Evolutionary conservation across 305 asterid species (phyloP).

Genomic region (Fraxinus platypoda): DNA sequence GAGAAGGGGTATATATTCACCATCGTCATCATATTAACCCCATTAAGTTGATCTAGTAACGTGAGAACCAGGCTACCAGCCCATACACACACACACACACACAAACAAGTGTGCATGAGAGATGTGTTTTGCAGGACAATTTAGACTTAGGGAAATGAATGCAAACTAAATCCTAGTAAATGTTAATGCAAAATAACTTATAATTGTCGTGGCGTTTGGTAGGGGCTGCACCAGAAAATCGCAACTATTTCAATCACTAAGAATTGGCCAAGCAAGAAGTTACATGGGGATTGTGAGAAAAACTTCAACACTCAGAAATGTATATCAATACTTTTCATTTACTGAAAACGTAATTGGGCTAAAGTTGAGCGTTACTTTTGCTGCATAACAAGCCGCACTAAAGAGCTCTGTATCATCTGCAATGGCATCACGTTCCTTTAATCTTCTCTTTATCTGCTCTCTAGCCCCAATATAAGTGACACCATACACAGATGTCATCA

Average conservation of each 20-base stretch:
- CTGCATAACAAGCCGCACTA: slow-evolving; percentile 81
- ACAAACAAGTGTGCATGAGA: neutral
- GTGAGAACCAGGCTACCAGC: neutral
- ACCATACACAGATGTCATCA: slow-evolving; percentile 93
- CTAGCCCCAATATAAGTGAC: slow-evolving; percentile 86
- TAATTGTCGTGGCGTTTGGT: neutral
- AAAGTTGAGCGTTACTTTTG: slow-evolving; percentile 52
- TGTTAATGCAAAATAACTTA: neutral
- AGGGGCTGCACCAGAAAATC: slow-evolving; percentile 12
- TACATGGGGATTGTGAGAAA: neutral
- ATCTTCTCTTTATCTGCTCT: slow-evolving; percentile 72
- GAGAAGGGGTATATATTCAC: neutral
- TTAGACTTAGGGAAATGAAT: neutral
- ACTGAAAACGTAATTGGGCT: slow-evolving; percentile 14
- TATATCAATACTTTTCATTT: slow-evolving; percentile 2
- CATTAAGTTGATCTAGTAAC: neutral
- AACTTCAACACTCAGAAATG: neutral
- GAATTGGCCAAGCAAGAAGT: slow-evolving; percentile 16
- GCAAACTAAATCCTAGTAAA: neutral
- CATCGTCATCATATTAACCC: neutral
- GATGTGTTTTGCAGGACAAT: neutral
- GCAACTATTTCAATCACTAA: slow-evolving; percentile 3
- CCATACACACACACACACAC: neutral
- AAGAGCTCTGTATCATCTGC: slow-evolving; percentile 58
- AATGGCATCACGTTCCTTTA: slow-evolving; percentile 66